Conservation (phyloP, 2,329 filamentous ascomycete genomes). For the Verticillium nonalfalfae region DNA sequence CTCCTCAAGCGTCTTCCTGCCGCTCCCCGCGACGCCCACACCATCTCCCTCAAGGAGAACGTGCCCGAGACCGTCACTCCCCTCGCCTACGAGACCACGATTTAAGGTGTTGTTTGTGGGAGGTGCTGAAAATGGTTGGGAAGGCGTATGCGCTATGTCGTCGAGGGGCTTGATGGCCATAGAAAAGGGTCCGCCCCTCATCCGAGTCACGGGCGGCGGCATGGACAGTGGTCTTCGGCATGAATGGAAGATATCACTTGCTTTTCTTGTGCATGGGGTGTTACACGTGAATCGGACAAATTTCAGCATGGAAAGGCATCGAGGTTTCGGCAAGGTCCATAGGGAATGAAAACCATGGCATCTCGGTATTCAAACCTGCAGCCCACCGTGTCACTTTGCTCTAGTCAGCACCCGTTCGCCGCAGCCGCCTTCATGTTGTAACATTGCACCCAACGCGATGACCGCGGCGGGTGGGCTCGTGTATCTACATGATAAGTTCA, state of each 20-base stretch:
- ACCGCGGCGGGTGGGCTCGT: no score
- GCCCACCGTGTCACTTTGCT: background rate
- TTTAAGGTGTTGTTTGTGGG: slow-evolving; percentile 51
- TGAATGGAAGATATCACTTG: slow-evolving; percentile 7
- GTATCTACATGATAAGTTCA: no score
- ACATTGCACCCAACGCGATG: no score
- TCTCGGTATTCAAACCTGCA: slow-evolving; percentile 12
- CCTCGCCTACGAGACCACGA: slow-evolving; percentile 96
- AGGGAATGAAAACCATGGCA: slow-evolving; percentile 15
- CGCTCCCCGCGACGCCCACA: slow-evolving; percentile 73
- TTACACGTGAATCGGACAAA: slow-evolving; percentile 14
- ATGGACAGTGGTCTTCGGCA: slow-evolving; percentile 6
- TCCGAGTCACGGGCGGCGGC: background rate
- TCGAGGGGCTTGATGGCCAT: background rate
- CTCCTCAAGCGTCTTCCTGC: slow-evolving; percentile 88
- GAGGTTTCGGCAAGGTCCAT: slow-evolving; percentile 14
- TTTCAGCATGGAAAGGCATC: slow-evolving; percentile 15
- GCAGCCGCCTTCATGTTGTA: no score
- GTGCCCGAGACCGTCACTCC: slow-evolving; percentile 86
- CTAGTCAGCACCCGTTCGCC: background rate
- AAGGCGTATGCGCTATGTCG: slow-evolving; percentile 2
- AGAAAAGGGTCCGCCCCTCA: background rate
- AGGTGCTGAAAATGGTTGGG: slow-evolving; percentile 7
- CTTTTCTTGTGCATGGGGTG: slow-evolving; percentile 14
- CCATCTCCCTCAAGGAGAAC: slow-evolving; percentile 74